Evolutionary conservation across 2,329 filamentous ascomycete species (phyloP).

Genomic region (Neofusicoccum sp.): DNA sequence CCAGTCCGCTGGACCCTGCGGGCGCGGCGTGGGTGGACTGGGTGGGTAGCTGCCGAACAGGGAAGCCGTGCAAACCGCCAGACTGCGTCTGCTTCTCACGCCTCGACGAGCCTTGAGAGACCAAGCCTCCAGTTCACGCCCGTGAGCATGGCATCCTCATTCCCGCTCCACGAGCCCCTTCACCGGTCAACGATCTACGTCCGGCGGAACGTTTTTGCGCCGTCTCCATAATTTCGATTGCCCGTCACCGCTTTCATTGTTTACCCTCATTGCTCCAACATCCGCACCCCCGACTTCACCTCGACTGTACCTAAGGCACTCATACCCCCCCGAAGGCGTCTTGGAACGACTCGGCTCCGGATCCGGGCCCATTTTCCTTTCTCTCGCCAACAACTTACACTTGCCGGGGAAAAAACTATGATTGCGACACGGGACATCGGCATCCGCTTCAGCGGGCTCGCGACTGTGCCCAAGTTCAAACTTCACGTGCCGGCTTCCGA

Average conservation of each 20-base stretch:
- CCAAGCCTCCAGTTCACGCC: neutral
- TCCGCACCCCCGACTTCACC: neutral
- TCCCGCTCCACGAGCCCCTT: neutral
- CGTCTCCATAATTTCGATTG: neutral
- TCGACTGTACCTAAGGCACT: neutral
- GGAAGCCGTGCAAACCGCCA: neutral
- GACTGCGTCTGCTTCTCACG: neutral
- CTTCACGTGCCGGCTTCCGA: constrained; percentile 1
- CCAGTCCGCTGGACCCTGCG: neutral
- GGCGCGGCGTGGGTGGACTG: neutral
- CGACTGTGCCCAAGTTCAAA: constrained; percentile 2
- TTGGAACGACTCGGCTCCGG: neutral
- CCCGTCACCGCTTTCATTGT: constrained; percentile 8
- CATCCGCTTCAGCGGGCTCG: constrained; percentile 6
- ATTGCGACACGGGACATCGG: neutral
- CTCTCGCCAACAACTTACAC: neutral
- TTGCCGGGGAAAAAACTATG: neutral
- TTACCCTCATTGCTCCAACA: constrained; percentile 7
- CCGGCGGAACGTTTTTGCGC: constrained; percentile 13
- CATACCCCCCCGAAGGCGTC: neutral
- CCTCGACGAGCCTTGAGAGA: neutral
- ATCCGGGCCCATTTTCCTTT: neutral
- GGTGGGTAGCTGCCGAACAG: neutral
- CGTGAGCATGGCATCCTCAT: neutral
- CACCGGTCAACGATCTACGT: constrained; percentile 7